Conservation (phyloP, 108 stramenopile genomes). For the Seminavis robusta region DNA sequence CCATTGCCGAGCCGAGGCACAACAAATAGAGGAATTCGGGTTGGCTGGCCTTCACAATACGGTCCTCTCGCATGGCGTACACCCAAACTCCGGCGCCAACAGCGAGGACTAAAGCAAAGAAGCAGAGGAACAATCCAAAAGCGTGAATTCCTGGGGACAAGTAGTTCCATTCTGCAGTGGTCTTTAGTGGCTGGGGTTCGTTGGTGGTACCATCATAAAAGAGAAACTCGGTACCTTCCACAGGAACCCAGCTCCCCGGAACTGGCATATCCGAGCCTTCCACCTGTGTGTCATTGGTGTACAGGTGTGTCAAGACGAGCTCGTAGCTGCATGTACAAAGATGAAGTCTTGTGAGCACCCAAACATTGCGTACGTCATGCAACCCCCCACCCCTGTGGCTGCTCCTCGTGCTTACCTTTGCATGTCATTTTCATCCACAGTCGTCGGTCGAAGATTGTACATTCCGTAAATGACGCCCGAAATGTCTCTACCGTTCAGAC, state of each 20-base stretch:
- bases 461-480: constrained; percentile 4
- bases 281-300: neutral
- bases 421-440: constrained; percentile 2
- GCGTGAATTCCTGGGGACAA: constrained; percentile 26
- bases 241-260: neutral
- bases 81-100: constrained; percentile 13
- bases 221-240: neutral
- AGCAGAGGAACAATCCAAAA: constrained; percentile 16
- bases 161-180: constrained; percentile 17
- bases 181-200: constrained; percentile 5
- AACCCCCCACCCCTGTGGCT: neutral
- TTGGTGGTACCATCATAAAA: constrained; percentile 11
- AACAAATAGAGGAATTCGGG: constrained; percentile 15
- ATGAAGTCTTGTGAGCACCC: neutral
- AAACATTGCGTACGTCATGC: neutral
- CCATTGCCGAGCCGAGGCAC: constrained; percentile 4
- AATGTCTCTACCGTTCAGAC: neutral
- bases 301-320: neutral
- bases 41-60: constrained; percentile 15
- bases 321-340: neutral
- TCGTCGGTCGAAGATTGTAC: constrained; percentile 17
- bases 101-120: neutral
- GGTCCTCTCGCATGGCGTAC: constrained; percentile 6
- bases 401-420: neutral
- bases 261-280: no score